A percentile compares a stretch with the other conserved stretches of the same genome.
Evolutionary conservation across 768 basidiomycete genomes (phyloP).

Genomic region (Mycena crocata): DNA sequence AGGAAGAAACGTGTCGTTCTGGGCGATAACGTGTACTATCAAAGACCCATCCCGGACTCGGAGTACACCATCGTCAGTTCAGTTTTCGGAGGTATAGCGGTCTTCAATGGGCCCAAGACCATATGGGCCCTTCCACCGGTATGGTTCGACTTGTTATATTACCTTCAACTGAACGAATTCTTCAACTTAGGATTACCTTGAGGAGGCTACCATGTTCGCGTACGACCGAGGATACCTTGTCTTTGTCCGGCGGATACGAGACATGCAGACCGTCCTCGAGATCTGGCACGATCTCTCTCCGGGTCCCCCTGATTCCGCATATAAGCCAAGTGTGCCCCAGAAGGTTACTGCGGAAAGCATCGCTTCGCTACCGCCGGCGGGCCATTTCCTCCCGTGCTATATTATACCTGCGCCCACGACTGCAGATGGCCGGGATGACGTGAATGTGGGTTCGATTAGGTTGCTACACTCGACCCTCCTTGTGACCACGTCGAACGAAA

Average conservation of each 20-base stretch:
- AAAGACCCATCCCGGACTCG: neutral
- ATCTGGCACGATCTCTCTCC: constrained; percentile 5
- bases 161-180: neutral
- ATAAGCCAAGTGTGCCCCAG: neutral
- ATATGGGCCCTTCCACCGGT: constrained; percentile 12
- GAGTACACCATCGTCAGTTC: neutral
- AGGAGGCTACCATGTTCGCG: neutral
- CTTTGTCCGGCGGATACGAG: neutral
- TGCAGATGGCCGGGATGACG: too few species aligned
- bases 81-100: neutral
- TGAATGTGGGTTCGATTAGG: neutral
- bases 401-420: neutral
- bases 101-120: neutral
- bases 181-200: constrained; percentile 3
- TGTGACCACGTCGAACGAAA: neutral
- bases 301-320: neutral
- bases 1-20: neutral
- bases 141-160: too few species aligned
- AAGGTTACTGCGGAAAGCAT: neutral
- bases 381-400: constrained; percentile 14
- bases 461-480: neutral
- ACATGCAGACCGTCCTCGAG: neutral
- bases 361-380: neutral
- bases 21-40: neutral
- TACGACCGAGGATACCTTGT: constrained; percentile 13